A percentile compares a stretch with the other conserved stretches of the same genome.
Evolutionary conservation across 345 rosid species (phyloP).

Genomic region (Ailanthus altissimus): DNA sequence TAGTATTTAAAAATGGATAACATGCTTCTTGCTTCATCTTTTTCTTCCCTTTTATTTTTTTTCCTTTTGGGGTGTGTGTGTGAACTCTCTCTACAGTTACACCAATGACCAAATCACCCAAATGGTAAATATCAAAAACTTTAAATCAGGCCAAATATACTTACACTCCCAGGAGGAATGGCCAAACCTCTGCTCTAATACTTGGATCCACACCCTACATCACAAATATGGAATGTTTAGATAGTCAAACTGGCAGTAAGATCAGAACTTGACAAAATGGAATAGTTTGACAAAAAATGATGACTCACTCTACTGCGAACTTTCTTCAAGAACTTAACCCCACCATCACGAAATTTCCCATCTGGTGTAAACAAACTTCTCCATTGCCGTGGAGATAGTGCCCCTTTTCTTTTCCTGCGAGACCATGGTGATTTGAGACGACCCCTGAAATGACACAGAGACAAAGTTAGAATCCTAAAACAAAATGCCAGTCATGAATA

Average conservation of each 20-base stretch:
- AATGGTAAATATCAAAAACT: background rate
- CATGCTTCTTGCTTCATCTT: background rate
- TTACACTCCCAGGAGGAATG: conserved; percentile 98
- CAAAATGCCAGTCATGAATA: background rate
- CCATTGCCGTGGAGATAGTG: conserved; percentile 77
- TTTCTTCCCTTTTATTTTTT: background rate
- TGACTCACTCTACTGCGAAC: conserved; percentile 88
- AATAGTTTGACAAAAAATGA: conserved; percentile 10
- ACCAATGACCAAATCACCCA: background rate
- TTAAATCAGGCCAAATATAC: conserved; percentile 29
- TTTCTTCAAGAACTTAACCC: conserved; percentile 78
- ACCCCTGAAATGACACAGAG: conserved; percentile 45
- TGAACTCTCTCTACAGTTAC: background rate
- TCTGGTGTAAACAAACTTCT: conserved; percentile 61
- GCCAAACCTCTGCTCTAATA: conserved; percentile 93
- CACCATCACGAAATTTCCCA: conserved; percentile 78
- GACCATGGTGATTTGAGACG: conserved; percentile 91
- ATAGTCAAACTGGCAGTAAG: conserved; percentile 12
- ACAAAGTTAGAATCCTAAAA: conserved; percentile 4
- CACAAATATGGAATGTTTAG: conserved; percentile 20
- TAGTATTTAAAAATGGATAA: background rate
- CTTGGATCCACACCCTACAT: conserved; percentile 91
- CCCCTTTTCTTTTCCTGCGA: conserved; percentile 67
- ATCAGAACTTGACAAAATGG: conserved; percentile 12
- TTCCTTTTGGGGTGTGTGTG: background rate